Percentiles rank a stretch among this genome's conserved stretches.
phyloP scores from a whole-genome alignment of 305 asterid genomes.

The Solanum hybrid region DNA sequence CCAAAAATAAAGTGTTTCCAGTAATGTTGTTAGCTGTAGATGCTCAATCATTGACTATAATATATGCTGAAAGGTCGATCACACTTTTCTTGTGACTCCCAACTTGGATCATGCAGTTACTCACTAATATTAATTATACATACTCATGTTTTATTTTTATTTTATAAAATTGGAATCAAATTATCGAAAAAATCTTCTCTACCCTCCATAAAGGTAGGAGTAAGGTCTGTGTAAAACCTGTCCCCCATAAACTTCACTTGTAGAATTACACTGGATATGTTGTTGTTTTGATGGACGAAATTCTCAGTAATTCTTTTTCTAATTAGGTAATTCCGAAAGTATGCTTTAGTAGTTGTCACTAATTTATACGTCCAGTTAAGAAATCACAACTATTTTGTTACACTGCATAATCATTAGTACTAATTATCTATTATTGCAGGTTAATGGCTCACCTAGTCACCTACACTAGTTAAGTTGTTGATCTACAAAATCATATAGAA shows the following conservation, averaged over 20 bases:
- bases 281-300: too few relatives aligned
- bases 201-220: too few relatives aligned
- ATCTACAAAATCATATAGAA: background rate
- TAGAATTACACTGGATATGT: background rate
- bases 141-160: too few relatives aligned
- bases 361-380: constrained; percentile 18
- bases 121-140: background rate
- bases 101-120: constrained; percentile 17
- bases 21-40: background rate
- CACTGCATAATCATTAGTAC: background rate
- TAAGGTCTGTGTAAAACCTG: fast-evolving
- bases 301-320: background rate
- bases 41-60: constrained; percentile 28
- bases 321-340: background rate
- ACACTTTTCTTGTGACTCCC: constrained; percentile 31
- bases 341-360: background rate
- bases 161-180: background rate
- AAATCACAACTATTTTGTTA: constrained; percentile 6
- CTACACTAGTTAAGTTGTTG: constrained; percentile 6
- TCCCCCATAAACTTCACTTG: fast-evolving
- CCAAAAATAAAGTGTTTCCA: background rate
- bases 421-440: constrained; percentile 4
- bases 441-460: constrained; percentile 13
- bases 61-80: constrained; percentile 21
- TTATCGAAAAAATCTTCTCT: background rate